phyloP scores from a whole-genome alignment of 305 asterid genomes.

The Nicotiana rustica region DNA sequence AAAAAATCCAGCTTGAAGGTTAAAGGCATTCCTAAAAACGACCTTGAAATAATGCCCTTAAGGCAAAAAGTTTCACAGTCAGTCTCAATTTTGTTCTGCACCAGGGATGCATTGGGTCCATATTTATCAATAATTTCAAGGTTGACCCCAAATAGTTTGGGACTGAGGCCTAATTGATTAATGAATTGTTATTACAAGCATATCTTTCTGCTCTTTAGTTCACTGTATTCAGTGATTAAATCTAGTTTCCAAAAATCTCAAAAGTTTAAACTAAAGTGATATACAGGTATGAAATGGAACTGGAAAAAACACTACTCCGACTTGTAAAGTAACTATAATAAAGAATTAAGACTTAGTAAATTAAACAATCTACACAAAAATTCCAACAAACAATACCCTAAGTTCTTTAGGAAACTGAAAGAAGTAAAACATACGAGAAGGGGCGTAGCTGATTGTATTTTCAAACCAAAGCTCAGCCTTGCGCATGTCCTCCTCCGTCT shows the following conservation, averaged over 20 bases:
- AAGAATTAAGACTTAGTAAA: background rate
- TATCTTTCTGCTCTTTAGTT: background rate
- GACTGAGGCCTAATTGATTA: background rate
- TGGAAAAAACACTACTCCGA: background rate
- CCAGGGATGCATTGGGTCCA: background rate
- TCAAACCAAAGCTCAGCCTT: constrained; percentile 92
- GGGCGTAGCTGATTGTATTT: constrained; percentile 64
- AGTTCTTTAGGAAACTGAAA: background rate
- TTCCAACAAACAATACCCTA: background rate
- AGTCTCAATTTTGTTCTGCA: background rate
- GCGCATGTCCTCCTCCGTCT: constrained; percentile 61
- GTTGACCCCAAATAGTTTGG: background rate
- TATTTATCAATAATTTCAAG: background rate
- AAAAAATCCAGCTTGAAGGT: background rate
- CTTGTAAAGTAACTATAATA: background rate
- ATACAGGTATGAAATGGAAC: background rate
- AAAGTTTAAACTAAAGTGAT: background rate
- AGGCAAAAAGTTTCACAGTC: background rate
- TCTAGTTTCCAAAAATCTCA: background rate
- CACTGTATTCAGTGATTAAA: constrained; percentile 3
- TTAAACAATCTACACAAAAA: background rate
- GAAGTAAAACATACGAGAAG: constrained; percentile 70
- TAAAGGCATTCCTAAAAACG: background rate
- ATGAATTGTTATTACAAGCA: background rate
- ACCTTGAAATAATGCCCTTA: background rate